Base-by-base conservation (phyloP, 805 yeast genomes). In the Candida nemodendra region DNA sequence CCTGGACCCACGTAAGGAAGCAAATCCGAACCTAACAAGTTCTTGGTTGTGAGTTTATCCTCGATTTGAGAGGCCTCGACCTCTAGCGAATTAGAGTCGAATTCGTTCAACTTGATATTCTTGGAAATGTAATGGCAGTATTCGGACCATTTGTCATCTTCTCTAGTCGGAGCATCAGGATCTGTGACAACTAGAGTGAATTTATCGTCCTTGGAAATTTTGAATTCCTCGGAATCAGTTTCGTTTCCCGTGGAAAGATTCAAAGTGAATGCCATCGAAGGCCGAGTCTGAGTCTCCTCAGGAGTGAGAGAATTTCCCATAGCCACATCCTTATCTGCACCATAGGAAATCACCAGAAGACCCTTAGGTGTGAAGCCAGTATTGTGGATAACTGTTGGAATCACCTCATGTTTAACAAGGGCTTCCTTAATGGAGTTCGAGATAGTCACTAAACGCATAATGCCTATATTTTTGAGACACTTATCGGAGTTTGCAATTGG, bases 91-190 rank as follows among this genome's bases (percentile, higher is more conserved):
- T 50, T 41, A 4, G 51, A 36, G 15, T 65, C 70, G 28, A 69
- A 55, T 15, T 66, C 60, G 36, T 64, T 66, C 50, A 78, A 62
- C 28, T 65, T 55, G 51, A 81, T 70, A 48, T 81, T 81, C 2
- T 78, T 62, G 22, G 71, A 65, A 27, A 89, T 66, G 71, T 77
- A 86, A 65, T 89, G 97, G 37, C 84, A 79, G 59, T 70, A 89
- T 62, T 89, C 95, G 3, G 93, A 81, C 95, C 95, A 88, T 57
- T 80, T 86, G 55, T 81, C 78, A 59, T 89, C 96, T 3, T 75
- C 71, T 50, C 79, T 74, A 3, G 89, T 76, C 11, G 97, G 97
- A 6, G 96, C 96, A 67, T 89, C 96, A 1, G 97, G 97, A 61
- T 89, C 96, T 6, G 96, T 90, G 48, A 89, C 50, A 3, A 85